Conservation (phyloP, 805 yeast species). For the Yarrowia alimentaria region DNA sequence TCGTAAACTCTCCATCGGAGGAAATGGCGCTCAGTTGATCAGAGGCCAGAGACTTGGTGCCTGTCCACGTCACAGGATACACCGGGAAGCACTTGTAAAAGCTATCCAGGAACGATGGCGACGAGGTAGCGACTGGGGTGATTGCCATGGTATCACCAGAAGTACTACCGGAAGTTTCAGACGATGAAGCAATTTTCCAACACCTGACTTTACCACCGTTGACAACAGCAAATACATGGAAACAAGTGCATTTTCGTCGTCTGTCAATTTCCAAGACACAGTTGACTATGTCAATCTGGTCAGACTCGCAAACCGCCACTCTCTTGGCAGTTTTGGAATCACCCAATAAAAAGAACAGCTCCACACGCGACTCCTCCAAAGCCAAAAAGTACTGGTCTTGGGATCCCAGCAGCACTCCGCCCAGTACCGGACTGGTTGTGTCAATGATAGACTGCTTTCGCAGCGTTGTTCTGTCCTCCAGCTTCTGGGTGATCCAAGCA, state of each 20-base stretch:
- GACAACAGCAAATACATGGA: constrained; percentile 17
- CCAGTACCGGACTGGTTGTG: background rate
- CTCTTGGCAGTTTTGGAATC: constrained; percentile 8
- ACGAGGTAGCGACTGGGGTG: background rate
- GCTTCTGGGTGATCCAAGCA: constrained; percentile 47
- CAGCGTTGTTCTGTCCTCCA: constrained; percentile 15
- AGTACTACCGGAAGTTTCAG: background rate
- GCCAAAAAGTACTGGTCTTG: constrained; percentile 12
- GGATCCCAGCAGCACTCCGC: constrained; percentile 15
- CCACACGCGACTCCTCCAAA: background rate
- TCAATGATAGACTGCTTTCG: constrained; percentile 20
- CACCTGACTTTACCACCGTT: constrained; percentile 5
- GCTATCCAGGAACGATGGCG: constrained; percentile 3
- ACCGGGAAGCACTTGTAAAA: constrained; percentile 5
- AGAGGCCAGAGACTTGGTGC: background rate
- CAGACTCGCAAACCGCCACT: background rate
- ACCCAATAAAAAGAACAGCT: constrained; percentile 1
- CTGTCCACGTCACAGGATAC: constrained; percentile 18
- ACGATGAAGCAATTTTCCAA: background rate
- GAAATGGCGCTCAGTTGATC: constrained; percentile 54
- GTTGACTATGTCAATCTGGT: background rate
- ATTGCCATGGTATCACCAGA: background rate
- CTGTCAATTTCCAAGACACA: constrained; percentile 19
- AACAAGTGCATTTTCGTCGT: constrained; percentile 3
- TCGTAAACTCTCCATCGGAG: constrained; percentile 48